Evolutionary conservation across 495 filamentous ascomycete genomes (phyloP).

Genomic region (Lepraria neglecta): DNA sequence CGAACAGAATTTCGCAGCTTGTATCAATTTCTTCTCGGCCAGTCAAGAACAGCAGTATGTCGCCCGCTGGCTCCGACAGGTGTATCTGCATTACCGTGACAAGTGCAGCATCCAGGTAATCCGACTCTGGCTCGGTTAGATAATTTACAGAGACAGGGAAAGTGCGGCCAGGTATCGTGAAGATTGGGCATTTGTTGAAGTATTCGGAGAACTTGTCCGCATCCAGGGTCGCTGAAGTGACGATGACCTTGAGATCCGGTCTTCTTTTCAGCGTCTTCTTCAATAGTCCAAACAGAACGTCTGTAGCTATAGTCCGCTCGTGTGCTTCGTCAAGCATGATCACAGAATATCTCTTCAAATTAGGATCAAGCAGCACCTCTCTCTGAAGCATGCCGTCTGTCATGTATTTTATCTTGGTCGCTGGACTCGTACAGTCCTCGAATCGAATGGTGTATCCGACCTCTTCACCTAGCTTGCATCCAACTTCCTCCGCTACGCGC

Average conservation of each 20-base stretch:
- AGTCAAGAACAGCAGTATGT: constrained; percentile 93
- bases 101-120: constrained; percentile 93
- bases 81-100: constrained; percentile 98
- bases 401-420: constrained; percentile 98
- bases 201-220: constrained; percentile 96
- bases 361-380: constrained; percentile 86
- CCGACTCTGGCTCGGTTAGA: constrained; percentile 84
- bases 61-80: constrained; percentile 79
- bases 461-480: constrained; percentile 81
- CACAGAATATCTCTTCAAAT: constrained; percentile 80
- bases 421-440: constrained; percentile 84
- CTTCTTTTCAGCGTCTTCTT: constrained; percentile 88
- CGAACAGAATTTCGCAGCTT: constrained; percentile 80
- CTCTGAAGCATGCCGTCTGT: constrained; percentile 97
- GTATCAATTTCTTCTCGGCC: constrained; percentile 99
- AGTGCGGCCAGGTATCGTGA: constrained; percentile 91
- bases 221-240: constrained; percentile 92
- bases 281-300: constrained; percentile 87
- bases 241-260: constrained; percentile 86
- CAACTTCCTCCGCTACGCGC: constrained; percentile 94
- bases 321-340: constrained; percentile 99
- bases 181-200: constrained; percentile 90
- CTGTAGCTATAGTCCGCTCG: constrained; percentile 93
- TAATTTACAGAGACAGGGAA: constrained; percentile 95
- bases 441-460: constrained; percentile 98